Conservation (phyloP, 352 stramenopile genomes). For the Phytophthora chlamydospora region DNA sequence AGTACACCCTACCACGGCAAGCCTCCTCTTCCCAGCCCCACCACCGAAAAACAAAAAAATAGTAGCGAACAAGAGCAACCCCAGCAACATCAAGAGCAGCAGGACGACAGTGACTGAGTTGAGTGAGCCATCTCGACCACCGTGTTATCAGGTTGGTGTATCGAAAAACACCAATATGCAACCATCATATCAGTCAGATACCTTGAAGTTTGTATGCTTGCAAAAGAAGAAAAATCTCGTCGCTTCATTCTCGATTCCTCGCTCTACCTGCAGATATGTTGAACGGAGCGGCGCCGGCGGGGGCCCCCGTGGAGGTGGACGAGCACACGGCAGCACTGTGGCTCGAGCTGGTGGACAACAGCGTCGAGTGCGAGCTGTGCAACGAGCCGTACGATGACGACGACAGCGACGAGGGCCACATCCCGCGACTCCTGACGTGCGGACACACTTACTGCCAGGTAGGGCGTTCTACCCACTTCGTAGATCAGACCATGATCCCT, state of each 20-base stretch:
- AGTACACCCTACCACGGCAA: slow-evolving; percentile 53
- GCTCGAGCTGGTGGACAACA: slow-evolving; percentile 77
- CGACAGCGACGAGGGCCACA: slow-evolving; percentile 59
- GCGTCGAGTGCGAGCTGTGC: slow-evolving; percentile 86
- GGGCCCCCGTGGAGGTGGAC: slow-evolving; percentile 40
- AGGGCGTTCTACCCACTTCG: slow-evolving; percentile 9
- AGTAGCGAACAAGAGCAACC: slow-evolving; percentile 1
- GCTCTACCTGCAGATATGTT: slow-evolving; percentile 21
- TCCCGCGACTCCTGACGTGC: slow-evolving; percentile 74
- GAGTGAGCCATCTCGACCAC: neutral
- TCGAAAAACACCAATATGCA: slow-evolving; percentile 13
- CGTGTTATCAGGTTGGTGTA: slow-evolving; percentile 24
- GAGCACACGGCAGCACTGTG: slow-evolving; percentile 63
- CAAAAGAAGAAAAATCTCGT: neutral
- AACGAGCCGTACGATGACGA: slow-evolving; percentile 85
- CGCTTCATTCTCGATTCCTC: slow-evolving; percentile 23
- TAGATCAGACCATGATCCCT: too few species aligned
- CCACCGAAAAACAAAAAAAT: neutral
- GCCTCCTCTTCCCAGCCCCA: slow-evolving; percentile 7
- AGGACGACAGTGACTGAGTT: neutral
- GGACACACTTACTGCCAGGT: slow-evolving; percentile 89
- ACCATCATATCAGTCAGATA: slow-evolving; percentile 16
- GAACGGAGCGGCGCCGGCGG: slow-evolving; percentile 11
- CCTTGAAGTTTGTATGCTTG: slow-evolving; percentile 2
- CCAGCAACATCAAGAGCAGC: slow-evolving; percentile 4